Base-by-base conservation (phyloP, 345 rosid species). In the Anastatica hierochuntica region DNA sequence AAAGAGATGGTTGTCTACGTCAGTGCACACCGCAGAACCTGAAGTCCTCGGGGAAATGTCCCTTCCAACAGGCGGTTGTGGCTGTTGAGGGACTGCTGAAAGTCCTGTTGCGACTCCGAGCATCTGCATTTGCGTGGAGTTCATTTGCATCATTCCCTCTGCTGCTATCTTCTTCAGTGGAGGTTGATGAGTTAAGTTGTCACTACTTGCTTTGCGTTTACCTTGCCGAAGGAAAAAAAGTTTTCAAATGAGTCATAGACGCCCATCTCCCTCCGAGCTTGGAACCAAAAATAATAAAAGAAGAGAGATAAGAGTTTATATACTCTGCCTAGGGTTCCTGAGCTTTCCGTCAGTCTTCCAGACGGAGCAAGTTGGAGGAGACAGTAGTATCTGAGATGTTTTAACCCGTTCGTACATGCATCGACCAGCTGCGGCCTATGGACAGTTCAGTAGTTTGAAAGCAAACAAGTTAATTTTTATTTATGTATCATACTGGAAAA, bases 171-270 rank as follows among this genome's bases (percentile, higher is more conserved):
- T 89, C 72, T 85, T 89, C 51, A 56, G 59, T 8, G 81, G 87
- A 20, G 56, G 87, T 66, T 83, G 90, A 66, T 77, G 85, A 68
- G 69, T 67, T 61, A 75, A 60, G 75, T 71, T 77, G 64, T 83
- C 94, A 27, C 69, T 58, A 68, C 78, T 81, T 16, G 80, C 81
- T 74, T 77, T 85, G 30, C 95, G 83, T 81, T 89, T 89, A 71
- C 74, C 97, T 89, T 64, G 56, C 60, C 36, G 18, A 40, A 48
- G 29, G 15, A 14, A 40, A 60, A 19, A 11, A n/a, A n/a, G n/a
- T n/a, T n/a, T n/a, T n/a, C 24, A 20, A 6, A n/a, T 9, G 9
- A 13, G 3, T n/a, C n/a, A 38, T 27, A 54, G 4, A 26, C 19
- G 10, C 34, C 10, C n/a, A n/a, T n/a, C 37, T 20, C 14, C 37